Evolutionary conservation across 495 filamentous ascomycete species (phyloP).

Genomic region (Podospora pseudoanserina): DNA sequence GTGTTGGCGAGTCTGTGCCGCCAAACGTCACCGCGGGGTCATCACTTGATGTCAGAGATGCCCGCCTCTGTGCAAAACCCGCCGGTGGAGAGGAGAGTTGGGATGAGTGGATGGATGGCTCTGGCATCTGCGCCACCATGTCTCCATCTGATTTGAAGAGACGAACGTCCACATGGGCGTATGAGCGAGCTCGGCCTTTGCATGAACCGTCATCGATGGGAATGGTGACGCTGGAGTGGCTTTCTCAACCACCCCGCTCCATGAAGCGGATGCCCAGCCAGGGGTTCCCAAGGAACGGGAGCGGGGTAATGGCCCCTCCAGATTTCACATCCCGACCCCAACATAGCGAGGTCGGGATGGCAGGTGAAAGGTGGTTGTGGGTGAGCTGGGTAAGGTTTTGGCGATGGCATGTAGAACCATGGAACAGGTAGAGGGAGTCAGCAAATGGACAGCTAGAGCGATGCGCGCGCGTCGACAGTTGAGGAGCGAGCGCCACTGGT

Average conservation of each 20-base stretch:
- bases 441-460: conserved; percentile 18
- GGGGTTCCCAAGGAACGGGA: neutral
- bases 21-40: conserved; percentile 4
- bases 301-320: conserved; percentile 1
- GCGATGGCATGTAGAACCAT: neutral
- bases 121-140: neutral
- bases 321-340: neutral
- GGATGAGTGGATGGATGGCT: neutral
- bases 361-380: neutral
- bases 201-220: neutral
- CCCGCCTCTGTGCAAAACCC: neutral
- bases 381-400: neutral
- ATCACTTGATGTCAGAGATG: neutral
- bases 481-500: conserved; percentile 5
- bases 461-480: conserved; percentile 16
- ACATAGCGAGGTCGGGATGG: conserved; percentile 1
- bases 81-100: neutral
- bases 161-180: neutral
- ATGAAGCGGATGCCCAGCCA: neutral
- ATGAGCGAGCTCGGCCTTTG: neutral
- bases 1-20: conserved; percentile 5
- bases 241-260: neutral
- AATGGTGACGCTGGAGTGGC: neutral
- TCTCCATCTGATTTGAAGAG: neutral
- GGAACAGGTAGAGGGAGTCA: neutral